Evolutionary conservation across 1,284 basidiomycete genomes (phyloP).

Genomic region (Chalciporus sp.): DNA sequence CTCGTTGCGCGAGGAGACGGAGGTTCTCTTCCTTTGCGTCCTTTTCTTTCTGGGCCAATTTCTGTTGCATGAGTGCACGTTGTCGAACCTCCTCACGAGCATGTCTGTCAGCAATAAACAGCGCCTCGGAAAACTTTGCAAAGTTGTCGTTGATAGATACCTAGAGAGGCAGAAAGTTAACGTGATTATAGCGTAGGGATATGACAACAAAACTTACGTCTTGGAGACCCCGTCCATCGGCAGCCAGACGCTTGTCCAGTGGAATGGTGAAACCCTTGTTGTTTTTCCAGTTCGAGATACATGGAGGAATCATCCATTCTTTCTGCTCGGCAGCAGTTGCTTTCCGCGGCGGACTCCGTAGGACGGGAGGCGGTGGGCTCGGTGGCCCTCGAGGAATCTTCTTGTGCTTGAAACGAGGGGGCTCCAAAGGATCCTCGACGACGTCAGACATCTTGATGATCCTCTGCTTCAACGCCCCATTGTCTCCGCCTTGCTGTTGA

Average conservation of each 20-base stretch:
- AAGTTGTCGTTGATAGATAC: slow-evolving; percentile 99
- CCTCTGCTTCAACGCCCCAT: slow-evolving; percentile 79
- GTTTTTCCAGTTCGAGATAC: slow-evolving; percentile 99
- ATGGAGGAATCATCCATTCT: slow-evolving; percentile 99
- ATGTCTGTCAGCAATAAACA: slow-evolving; percentile 97
- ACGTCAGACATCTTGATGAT: slow-evolving; percentile 99
- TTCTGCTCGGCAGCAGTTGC: slow-evolving; percentile 97
- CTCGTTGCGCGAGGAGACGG: slow-evolving; percentile 90
- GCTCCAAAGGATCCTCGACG: slow-evolving; percentile 96
- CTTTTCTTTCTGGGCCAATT: slow-evolving; percentile 97
- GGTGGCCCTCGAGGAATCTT: slow-evolving; percentile 96
- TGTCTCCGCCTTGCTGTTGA: slow-evolving; percentile 71
- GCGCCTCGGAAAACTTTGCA: slow-evolving; percentile 96
- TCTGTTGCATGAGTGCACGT: slow-evolving; percentile 96
- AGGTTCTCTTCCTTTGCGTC: slow-evolving; percentile 94
- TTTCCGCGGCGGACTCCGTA: slow-evolving; percentile 94
- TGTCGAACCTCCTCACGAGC: slow-evolving; percentile 98
- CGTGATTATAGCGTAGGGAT: not conserved
- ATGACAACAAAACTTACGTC: slow-evolving; percentile 67
- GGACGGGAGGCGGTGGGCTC: slow-evolving; percentile 95
- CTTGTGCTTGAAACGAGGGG: slow-evolving; percentile 97
- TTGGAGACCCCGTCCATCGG: slow-evolving; percentile 95
- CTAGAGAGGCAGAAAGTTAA: slow-evolving; percentile 42
- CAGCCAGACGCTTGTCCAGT: slow-evolving; percentile 96
- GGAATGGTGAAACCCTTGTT: slow-evolving; percentile 99